phyloP scores from a whole-genome alignment of 192 early-diverging fungal species.

The Dispira parvispora region DNA sequence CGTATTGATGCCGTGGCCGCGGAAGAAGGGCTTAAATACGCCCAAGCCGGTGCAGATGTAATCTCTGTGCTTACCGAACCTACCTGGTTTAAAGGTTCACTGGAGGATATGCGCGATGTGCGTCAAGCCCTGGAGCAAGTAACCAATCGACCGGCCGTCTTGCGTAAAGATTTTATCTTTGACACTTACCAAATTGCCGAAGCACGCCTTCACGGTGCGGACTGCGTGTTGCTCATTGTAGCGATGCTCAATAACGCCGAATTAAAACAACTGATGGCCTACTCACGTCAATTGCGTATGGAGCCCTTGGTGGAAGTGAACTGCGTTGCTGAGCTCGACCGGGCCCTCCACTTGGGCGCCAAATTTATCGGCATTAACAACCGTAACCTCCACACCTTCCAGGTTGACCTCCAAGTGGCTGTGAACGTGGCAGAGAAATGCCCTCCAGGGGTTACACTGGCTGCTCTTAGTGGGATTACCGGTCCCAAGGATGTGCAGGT shows the following conservation, averaged over 20 bases:
- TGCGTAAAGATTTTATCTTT: constrained; percentile 96
- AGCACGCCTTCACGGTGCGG: constrained; percentile 88
- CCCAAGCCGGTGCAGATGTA: constrained; percentile 72
- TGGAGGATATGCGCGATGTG: constrained; percentile 85
- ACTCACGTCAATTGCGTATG: constrained; percentile 68
- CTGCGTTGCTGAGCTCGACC: constrained; percentile 70
- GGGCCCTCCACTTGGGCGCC: constrained; percentile 64
- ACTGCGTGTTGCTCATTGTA: constrained; percentile 90
- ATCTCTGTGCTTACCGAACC: constrained; percentile 98
- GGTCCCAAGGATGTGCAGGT: constrained; percentile 61
- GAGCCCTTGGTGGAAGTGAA: constrained; percentile 99
- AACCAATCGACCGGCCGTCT: constrained; percentile 70
- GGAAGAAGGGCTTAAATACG: constrained; percentile 71
- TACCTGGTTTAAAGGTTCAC: constrained; percentile 93
- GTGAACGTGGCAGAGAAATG: constrained; percentile 60
- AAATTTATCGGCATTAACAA: constrained; percentile 96
- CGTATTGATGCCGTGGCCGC: constrained; percentile 67
- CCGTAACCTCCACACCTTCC: constrained; percentile 91
- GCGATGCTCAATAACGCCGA: constrained; percentile 67
- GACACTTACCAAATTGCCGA: constrained; percentile 93
- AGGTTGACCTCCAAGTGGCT: constrained; percentile 82
- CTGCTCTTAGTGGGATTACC: constrained; percentile 86
- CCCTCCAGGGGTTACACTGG: constrained; percentile 50
- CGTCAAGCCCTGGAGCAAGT: constrained; percentile 42
- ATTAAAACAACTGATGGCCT: constrained; percentile 49